Conservation (phyloP, 305 asterid species). For the Solanum hybrid region DNA sequence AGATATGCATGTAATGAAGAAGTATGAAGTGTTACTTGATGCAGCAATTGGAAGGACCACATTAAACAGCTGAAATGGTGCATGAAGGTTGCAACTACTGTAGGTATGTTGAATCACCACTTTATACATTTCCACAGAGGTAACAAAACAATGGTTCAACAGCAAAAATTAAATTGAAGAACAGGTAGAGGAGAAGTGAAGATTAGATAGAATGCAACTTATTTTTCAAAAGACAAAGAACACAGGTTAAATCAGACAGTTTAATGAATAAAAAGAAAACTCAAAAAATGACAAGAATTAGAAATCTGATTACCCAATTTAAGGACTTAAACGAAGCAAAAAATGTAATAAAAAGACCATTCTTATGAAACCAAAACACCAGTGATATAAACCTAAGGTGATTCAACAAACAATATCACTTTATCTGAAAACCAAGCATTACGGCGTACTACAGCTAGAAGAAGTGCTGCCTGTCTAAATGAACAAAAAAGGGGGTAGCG, state of each 20-base stretch:
- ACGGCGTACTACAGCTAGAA: background rate
- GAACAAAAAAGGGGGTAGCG: background rate
- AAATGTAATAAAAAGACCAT: background rate
- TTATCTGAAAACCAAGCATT: background rate
- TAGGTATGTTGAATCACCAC: background rate
- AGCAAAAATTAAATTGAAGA: background rate
- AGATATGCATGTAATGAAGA: background rate
- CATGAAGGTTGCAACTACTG: background rate
- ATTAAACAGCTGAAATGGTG: background rate
- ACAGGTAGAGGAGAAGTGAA: background rate
- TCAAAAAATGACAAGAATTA: background rate
- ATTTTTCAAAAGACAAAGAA: background rate
- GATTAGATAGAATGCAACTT: background rate
- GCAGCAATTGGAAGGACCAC: background rate
- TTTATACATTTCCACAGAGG: background rate
- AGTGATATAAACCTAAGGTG: background rate
- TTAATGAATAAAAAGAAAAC: background rate
- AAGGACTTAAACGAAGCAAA: background rate
- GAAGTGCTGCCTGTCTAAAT: background rate
- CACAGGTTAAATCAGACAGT: background rate
- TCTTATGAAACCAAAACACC: background rate
- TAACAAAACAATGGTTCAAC: background rate
- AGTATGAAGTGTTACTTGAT: background rate
- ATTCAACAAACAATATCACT: background rate
- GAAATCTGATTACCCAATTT: background rate